Evolutionary conservation across 2,329 filamentous ascomycete genomes (phyloP), one percentile per base, ranked within the genome.

Genomic region (Pyrenochaeta sp.): DNA sequence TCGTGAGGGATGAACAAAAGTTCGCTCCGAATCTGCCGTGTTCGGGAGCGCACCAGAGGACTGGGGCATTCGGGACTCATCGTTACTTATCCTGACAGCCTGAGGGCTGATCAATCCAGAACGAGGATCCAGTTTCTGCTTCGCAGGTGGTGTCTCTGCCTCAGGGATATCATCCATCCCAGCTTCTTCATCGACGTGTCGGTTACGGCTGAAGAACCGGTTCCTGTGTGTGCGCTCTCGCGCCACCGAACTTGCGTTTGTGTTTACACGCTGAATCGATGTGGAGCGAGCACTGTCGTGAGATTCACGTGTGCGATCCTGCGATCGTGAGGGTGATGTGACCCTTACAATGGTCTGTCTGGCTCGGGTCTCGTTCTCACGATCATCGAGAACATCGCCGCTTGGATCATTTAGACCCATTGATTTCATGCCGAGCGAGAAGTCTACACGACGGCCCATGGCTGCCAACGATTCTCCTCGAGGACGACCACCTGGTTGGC

Each of bases 381-480:
- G 76, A 58, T 85, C 82, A 43, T 85, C 82, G 60, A 84, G 86
- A 1, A 88, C 81, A 58, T 89, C 86, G 31, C 82, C 83, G 47
- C 81, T 78, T 30, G 84, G 72, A 51, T 87, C 84, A 21, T 75
- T 76, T 1, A 80, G 76, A 3, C 78, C 77, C 27, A 86, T 74
- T 30, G 81, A 78, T 22, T 74, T 77, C 79, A 87, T 86, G 20
- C 86, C 86, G 2, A 88, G 75, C 2, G 85, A 88, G 68, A 89
- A 89, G 63, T 89, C 86, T 20, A 88, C 84, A 19, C 84, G 82
- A 41, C 82, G 83, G 23, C 76, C 75, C 74, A 84, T 82, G 7
- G 77, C 73, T 1, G 80, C 76, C 7, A 83, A 69, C 0, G 83
- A 82, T 52, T 86, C 82, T 21, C 78, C 79, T 7, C 82, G 79